Evolutionary conservation across 345 rosid genomes (phyloP).

Genomic region (Clausena lansium): DNA sequence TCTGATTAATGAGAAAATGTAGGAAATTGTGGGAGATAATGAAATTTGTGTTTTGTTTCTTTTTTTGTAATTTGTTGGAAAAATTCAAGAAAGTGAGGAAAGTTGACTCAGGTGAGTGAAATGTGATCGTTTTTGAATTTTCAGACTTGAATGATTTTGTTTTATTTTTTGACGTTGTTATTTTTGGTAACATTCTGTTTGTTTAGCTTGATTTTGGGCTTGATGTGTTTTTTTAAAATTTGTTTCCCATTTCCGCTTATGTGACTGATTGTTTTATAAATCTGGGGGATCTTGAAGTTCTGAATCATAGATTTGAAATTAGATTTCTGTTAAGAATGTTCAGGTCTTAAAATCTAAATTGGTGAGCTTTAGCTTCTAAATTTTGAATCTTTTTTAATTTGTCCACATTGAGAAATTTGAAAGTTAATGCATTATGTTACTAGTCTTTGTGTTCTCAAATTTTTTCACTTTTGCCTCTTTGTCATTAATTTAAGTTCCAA

Average conservation of each 20-base stretch:
- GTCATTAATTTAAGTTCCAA: background rate
- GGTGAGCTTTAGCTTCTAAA: background rate
- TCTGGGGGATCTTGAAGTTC: slow-evolving; percentile 1
- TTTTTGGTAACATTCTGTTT: slow-evolving; percentile 23
- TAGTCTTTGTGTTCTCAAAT: background rate
- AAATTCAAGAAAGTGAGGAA: background rate
- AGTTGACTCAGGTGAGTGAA: background rate
- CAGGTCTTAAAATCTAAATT: background rate
- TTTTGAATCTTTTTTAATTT: background rate
- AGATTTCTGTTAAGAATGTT: background rate
- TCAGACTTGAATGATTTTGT: background rate
- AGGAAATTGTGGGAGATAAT: slow-evolving; percentile 4
- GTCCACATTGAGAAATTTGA: background rate
- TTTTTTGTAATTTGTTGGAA: background rate
- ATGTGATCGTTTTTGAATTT: background rate
- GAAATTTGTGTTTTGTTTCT: background rate
- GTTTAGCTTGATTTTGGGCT: slow-evolving; percentile 14
- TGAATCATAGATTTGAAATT: background rate
- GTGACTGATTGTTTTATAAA: slow-evolving; percentile 1
- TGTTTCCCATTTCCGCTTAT: background rate
- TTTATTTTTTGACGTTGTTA: slow-evolving; percentile 3
- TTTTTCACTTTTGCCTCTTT: background rate
- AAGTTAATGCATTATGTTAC: background rate
- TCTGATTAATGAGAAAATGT: slow-evolving; percentile 16
- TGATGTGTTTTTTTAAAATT: background rate